Percentiles rank a stretch among this genome's conserved stretches.
Evolutionary conservation across 108 stramenopile genomes (phyloP).

Genomic region (Skeletonema potamos): DNA sequence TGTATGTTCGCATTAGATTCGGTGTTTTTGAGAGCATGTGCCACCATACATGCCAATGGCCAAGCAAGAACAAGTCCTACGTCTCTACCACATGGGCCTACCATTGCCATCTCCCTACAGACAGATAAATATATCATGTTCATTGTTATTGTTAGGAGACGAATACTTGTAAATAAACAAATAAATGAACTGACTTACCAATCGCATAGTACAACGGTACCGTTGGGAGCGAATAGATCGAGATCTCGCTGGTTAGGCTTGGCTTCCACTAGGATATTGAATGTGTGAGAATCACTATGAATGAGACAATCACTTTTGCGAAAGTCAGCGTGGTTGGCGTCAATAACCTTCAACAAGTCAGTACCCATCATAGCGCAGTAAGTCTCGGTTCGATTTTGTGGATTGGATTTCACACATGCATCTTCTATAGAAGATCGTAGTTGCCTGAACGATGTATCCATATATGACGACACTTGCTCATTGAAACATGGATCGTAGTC

Average conservation of each 20-base stretch:
- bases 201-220: conserved; percentile 38
- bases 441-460: conserved; percentile 6
- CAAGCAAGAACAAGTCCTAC: neutral
- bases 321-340: conserved; percentile 16
- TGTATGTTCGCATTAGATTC: neutral
- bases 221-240: conserved; percentile 31
- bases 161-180: too few species aligned
- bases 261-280: conserved; percentile 64
- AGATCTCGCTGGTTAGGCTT: conserved; percentile 31
- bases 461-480: conserved; percentile 18
- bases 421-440: conserved; percentile 5
- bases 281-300: conserved; percentile 55
- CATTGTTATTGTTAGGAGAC: too few species aligned
- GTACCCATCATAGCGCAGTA: conserved; percentile 12
- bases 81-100: conserved; percentile 4
- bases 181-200: too few species aligned
- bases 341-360: conserved; percentile 16
- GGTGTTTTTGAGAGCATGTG: conserved; percentile 12
- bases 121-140: too few species aligned
- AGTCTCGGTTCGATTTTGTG: conserved; percentile 21
- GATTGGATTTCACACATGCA: neutral
- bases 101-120: conserved; percentile 39
- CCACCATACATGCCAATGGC: conserved; percentile 5
- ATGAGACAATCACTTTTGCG: conserved; percentile 31
- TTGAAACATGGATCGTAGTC: conserved; percentile 49